Evolutionary conservation across 163 green algal genomes (phyloP), one percentile per base, ranked within the genome.

Genomic region (Chlorella variabilis): DNA sequence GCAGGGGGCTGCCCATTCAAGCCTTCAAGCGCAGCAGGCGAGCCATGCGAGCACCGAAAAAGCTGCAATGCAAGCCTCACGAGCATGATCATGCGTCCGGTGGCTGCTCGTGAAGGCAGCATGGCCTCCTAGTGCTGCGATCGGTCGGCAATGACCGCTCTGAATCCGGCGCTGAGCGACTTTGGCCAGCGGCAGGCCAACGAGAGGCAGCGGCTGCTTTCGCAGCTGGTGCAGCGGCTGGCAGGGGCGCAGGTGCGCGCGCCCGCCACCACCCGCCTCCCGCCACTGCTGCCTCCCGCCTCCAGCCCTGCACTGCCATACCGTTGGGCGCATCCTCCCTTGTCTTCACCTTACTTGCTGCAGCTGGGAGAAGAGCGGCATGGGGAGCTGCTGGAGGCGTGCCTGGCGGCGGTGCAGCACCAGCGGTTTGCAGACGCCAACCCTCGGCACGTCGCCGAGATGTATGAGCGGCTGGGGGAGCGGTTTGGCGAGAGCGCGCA

Each of bases 351-450:
- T n/a, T 36, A 17, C 27, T 21, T 34, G 34, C 33, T 34, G n/a
- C 75, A 85, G 80, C 9, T 61, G 48, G 71, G 36, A 17, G 62
- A 81, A 23, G 68, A 56, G 17, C 71, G 62, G 8, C 61, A 84
- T 62, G 36, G 73, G 17, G 36, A 36, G 41, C 31, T 81, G 13
- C 48, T 87, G 48, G 61, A 77, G 25, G 66, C 34, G 25, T 63
- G 29, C 33, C 7, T 85, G 2, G 48, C 41, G 17, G 38, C 33
- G 1, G 59, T 79, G 62, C 36, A 82, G 42, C 61, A 84, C 17
- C 83, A 87, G 51, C 71, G n/a, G 23, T 85, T 71, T 67, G 29
- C 33, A 3, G 83, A 87, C 49, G 51, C 69, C 0, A 48, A 78
- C 13, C 77, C 83, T 0, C 39, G 59, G 0, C 54, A 39, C 2